Percentiles rank a stretch among this genome's conserved stretches.
Conservation (phyloP, 305 asterid species). For the Ilex paraguariensis region DNA sequence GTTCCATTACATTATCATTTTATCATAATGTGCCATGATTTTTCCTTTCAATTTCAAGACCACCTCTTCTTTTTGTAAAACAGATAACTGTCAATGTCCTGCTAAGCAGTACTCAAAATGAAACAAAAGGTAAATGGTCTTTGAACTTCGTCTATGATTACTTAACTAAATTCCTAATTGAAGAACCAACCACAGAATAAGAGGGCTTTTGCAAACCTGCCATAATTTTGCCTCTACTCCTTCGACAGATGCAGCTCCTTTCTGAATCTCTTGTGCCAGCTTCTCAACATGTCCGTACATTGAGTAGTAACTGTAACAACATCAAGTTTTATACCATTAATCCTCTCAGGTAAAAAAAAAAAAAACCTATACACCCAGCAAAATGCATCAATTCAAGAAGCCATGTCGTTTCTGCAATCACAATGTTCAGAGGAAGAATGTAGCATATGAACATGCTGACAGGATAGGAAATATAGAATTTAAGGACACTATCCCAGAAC, state of each 20-base stretch:
- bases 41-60: too few relatives aligned
- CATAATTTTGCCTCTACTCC: conserved; percentile 30
- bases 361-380: background rate
- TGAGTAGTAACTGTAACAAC: conserved; percentile 25
- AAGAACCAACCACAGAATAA: too few relatives aligned
- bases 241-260: conserved; percentile 28
- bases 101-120: too few relatives aligned
- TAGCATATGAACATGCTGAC: background rate
- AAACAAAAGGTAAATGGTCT: too few relatives aligned
- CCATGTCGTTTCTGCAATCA: background rate
- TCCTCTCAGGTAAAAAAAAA: background rate
- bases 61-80: too few relatives aligned
- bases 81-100: too few relatives aligned
- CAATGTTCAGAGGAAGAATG: background rate
- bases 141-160: too few relatives aligned
- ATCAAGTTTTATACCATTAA: background rate
- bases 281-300: conserved; percentile 31
- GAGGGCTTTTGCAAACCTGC: conserved; percentile 13
- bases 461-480: background rate
- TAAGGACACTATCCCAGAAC: too few relatives aligned
- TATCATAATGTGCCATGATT: too few relatives aligned
- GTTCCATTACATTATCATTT: too few relatives aligned
- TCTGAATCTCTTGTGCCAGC: conserved; percentile 28
- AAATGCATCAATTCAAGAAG: background rate
- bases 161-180: too few relatives aligned